A percentile compares a stretch with the other conserved stretches of the same genome.
These are phyloP conservation scores for Triadica sebifera DNA, from an alignment of 345 rosid species.

Conservation along the genomic window DNA sequence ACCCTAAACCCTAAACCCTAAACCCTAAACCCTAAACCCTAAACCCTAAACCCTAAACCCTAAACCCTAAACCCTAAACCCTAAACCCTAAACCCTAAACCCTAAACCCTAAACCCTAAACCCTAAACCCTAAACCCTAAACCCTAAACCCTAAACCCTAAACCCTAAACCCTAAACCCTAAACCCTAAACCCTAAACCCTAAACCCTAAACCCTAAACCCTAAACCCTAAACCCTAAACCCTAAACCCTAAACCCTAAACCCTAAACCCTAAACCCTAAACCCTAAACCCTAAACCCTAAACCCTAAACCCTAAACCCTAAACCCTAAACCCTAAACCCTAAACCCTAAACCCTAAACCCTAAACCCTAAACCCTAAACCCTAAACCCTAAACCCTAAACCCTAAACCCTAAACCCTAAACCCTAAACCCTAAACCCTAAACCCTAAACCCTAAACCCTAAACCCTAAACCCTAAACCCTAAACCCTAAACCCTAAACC, in stretches of 20 bases:
- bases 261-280: conserved; percentile 18
- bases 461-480: conserved; percentile 17
- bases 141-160: conserved; percentile 16
- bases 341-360: conserved; percentile 17
- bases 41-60: conserved; percentile 5
- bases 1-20: conserved; percentile 29
- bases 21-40: conserved; percentile 22
- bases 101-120: conserved; percentile 24
- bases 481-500: conserved; percentile 33
- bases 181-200: conserved; percentile 12
- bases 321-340: conserved; percentile 34
- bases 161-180: conserved; percentile 28
- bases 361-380: conserved; percentile 28
- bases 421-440: conserved; percentile 22
- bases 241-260: conserved; percentile 19
- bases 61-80: conserved; percentile 28
- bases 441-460: conserved; percentile 19
- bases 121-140: conserved; percentile 19
- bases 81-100: conserved; percentile 9
- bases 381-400: conserved; percentile 29
- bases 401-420: conserved; percentile 34
- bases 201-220: conserved; percentile 1
- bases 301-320: conserved; percentile 27
- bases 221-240: background rate
- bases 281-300: conserved; percentile 25